A percentile compares a stretch with the other conserved stretches of the same genome.
These are phyloP conservation scores for Cladosporium cucumerinum DNA, from an alignment of 2,329 filamentous ascomycete species.

Conservation along the genomic window DNA sequence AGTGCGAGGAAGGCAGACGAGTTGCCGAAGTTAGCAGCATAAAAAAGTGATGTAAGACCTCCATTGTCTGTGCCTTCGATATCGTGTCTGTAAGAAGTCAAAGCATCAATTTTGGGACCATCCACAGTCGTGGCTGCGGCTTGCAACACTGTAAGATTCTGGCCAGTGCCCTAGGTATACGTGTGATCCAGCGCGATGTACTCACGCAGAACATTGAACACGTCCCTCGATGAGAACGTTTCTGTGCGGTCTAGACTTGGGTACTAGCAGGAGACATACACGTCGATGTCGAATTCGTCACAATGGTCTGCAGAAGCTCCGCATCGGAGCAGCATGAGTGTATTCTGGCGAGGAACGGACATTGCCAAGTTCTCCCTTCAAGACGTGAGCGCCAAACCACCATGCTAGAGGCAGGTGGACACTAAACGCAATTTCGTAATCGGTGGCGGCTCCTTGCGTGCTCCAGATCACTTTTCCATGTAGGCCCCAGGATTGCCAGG, in stretches of 20 bases:
- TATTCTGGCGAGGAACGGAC: background rate
- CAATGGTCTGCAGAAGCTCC: background rate
- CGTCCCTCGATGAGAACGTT: background rate
- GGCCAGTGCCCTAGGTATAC: background rate
- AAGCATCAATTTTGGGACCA: background rate
- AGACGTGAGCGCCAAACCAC: background rate
- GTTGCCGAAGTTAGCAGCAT: background rate
- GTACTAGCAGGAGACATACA: background rate
- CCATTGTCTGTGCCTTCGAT: background rate
- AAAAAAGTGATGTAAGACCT: background rate
- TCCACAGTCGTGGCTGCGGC: background rate
- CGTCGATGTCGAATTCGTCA: background rate
- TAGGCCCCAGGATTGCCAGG: background rate
- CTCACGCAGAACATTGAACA: background rate
- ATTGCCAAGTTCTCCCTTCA: background rate
- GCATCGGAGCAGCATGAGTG: background rate
- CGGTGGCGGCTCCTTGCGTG: background rate
- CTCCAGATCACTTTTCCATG: background rate
- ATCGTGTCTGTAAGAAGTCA: background rate
- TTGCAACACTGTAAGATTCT: background rate
- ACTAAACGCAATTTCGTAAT: background rate
- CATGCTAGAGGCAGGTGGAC: background rate
- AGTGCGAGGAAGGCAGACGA: background rate
- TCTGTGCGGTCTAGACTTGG: background rate
- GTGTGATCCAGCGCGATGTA: background rate